A percentile compares a stretch with the other conserved stretches of the same genome.
phyloP scores from a whole-genome alignment of 1,139 yeast species.

The Arxiozyma heterogenica region DNA sequence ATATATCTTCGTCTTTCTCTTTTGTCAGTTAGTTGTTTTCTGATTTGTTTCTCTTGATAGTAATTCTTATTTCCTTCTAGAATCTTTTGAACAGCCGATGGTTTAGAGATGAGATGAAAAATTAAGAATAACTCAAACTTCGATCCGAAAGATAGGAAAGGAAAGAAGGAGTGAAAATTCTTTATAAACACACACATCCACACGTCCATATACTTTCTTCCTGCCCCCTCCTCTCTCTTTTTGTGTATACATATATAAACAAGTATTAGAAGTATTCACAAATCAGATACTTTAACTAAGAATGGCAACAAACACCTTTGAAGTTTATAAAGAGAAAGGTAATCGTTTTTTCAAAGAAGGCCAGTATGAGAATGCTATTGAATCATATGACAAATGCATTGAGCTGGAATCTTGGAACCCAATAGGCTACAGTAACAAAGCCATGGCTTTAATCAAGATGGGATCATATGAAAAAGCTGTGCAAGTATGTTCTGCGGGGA shows the following conservation, averaged over 20 bases:
- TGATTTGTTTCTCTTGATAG: not conserved
- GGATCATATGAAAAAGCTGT: constrained; percentile 49
- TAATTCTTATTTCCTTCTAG: too few relatives aligned
- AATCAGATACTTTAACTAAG: not conserved
- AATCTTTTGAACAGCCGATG: too few relatives aligned
- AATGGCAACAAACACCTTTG: constrained; percentile 10
- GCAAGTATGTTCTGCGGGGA: constrained; percentile 51
- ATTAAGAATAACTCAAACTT: not conserved
- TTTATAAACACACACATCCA: not conserved
- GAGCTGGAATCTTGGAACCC: constrained; percentile 48
- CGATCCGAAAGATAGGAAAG: not conserved
- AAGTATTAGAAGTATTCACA: not conserved
- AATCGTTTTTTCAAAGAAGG: constrained; percentile 54
- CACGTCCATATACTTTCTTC: too few relatives aligned
- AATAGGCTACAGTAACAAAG: constrained; percentile 66
- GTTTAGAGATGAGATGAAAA: too few relatives aligned
- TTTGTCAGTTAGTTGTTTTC: too few relatives aligned
- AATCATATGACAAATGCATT: constrained; percentile 58
- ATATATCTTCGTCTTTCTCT: not conserved
- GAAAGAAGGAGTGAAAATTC: not conserved
- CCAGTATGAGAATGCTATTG: constrained; percentile 49
- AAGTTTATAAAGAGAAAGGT: constrained; percentile 40
- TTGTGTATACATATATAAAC: too few relatives aligned
- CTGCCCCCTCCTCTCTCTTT: too few relatives aligned
- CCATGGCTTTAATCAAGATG: constrained; percentile 59